Evolutionary conservation across 2,329 filamentous ascomycete species (phyloP), one percentile per base, ranked within the genome.

Genomic region (Pleurostoma richardsiae): DNA sequence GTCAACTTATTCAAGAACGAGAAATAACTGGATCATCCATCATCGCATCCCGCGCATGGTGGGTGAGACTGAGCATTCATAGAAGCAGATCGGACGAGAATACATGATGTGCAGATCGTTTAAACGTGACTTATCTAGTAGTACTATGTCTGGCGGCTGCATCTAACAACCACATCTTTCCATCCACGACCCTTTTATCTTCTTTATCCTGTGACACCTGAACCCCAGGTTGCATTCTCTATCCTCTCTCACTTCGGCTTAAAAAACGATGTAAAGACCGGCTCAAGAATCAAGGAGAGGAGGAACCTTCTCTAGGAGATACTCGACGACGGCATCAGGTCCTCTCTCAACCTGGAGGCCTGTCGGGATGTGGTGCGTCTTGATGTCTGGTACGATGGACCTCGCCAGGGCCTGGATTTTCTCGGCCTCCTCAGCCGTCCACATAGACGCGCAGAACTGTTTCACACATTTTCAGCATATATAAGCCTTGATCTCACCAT

Each of bases 271-370:
- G 19, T 19, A 19, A 19, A 19, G 19, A 19, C 19, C 19, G 19
- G 19, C 33, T 36, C 33, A 36, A 36, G 33, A 36, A 36, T 36
- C 33, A n/a, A 36, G 33, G 8, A 36, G n/a, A 8, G 33, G 8
- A n/a, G 33, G 33, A 36, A 36, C 33, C 8, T 36, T 36, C 33
- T 36, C 33, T n/a, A 36, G 33, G 8, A 36, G n/a, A 52, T 70
- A 74, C 45, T 75, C 71, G 0, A 79, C 72, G 6, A 79, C 65
- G 3, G 70, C 74, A 58, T 77, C 74, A 0, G 74, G 73, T 0
- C 76, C 74, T 49, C 64, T 68, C 46, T 76, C 63, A 4, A 74
- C 70, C 52, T 78, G 73, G 47, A 79, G 52, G 0, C 75, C 75
- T 45, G 76, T 67, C 1, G 75, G 75, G 39, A 79, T 64, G 2